phyloP scores from a whole-genome alignment of 2,329 filamentous ascomycete genomes.

The Myriosclerotinia duriaeana region DNA sequence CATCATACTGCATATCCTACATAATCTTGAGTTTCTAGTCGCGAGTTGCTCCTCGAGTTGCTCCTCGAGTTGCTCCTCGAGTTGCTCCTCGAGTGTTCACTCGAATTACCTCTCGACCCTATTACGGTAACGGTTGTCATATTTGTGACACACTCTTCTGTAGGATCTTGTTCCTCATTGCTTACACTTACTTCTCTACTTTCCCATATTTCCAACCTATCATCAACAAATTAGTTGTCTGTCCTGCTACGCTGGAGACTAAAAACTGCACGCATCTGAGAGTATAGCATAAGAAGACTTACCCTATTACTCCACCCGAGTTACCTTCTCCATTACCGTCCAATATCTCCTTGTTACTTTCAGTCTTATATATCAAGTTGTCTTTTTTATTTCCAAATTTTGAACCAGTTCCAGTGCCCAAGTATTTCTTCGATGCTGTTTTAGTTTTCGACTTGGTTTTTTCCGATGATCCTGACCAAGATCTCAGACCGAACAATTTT shows the following conservation, averaged over 20 bases:
- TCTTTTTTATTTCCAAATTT: slow-evolving; percentile 11
- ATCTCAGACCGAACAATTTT: slow-evolving; percentile 15
- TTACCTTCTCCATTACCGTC: neutral
- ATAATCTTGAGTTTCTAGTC: neutral
- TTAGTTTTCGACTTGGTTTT: neutral
- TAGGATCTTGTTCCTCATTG: neutral
- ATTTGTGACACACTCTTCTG: neutral
- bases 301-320: slow-evolving; percentile 7
- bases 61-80: neutral
- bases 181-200: slow-evolving; percentile 17
- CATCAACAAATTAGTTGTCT: neutral
- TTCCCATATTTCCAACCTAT: slow-evolving; percentile 20
- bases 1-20: neutral
- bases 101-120: neutral
- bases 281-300: neutral
- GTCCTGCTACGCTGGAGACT: neutral
- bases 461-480: slow-evolving; percentile 7
- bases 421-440: slow-evolving; percentile 7
- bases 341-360: slow-evolving; percentile 13
- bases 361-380: neutral
- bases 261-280: neutral
- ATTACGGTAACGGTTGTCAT: neutral
- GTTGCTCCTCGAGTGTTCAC: neutral
- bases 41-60: neutral
- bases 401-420: neutral